Percentiles rank a stretch among this genome's conserved stretches.
phyloP scores from a whole-genome alignment of 2,329 filamentous ascomycete species.

The Ustulina deusta region DNA sequence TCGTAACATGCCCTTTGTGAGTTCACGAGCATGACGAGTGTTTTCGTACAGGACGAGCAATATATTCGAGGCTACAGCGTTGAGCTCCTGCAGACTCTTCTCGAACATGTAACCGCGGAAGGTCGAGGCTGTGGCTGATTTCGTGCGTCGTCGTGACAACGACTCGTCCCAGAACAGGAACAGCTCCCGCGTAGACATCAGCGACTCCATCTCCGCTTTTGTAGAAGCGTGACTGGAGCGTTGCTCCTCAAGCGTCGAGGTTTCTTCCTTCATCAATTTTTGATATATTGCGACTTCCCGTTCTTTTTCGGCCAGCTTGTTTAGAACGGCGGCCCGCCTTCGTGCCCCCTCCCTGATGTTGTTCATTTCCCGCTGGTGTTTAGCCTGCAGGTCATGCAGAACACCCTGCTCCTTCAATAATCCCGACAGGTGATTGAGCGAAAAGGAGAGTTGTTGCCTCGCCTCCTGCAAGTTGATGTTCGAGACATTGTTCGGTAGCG shows the following conservation, averaged over 20 bases:
- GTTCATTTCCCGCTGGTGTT: conserved; percentile 14
- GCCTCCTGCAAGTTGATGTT: background rate
- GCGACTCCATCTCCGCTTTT: conserved; percentile 20
- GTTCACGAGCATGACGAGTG: conserved; percentile 43
- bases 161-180: conserved; percentile 49
- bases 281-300: conserved; percentile 39
- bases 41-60: conserved; percentile 50
- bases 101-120: conserved; percentile 48
- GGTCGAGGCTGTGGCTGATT: conserved; percentile 35
- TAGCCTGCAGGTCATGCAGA: conserved; percentile 19
- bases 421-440: conserved; percentile 19
- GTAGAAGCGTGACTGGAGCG: conserved; percentile 14
- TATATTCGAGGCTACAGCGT: conserved; percentile 46
- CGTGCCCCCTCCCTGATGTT: background rate
- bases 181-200: conserved; percentile 39
- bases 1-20: conserved; percentile 46
- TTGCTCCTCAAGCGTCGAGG: conserved; percentile 27
- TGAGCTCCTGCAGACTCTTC: conserved; percentile 48
- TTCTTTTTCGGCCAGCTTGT: conserved; percentile 31
- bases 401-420: conserved; percentile 28
- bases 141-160: conserved; percentile 39
- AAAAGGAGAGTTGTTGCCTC: conserved; percentile 24
- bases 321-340: background rate
- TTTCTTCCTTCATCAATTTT: conserved; percentile 37
- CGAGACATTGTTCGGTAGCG: conserved; percentile 13